Base-by-base conservation (phyloP, 306 rosid genomes). In the Rosa rugosa region DNA sequence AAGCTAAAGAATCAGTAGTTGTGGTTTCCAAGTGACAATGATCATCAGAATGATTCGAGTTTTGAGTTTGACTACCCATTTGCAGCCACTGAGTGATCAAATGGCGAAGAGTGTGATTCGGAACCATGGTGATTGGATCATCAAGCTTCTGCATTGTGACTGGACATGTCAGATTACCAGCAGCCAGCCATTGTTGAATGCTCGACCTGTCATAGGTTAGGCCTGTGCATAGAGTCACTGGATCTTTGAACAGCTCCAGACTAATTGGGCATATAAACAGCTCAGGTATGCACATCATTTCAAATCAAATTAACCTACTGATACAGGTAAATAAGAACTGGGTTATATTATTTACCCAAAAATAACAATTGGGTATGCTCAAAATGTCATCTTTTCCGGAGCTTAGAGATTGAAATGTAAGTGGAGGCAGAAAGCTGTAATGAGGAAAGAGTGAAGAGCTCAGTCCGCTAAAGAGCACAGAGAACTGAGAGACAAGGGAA, bases 131-230 rank as follows among this genome's bases (percentile, higher is more conserved):
- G 79, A 93, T 83, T 12, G 82, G 85, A 76, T 94, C 96, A 12
- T 87, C 92, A 14, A 94, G 98, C 78, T 81, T 88, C 90, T 91
- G 94, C 98, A 91, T 94, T 87, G 98, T 94, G 77, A 94, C 94
- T 47, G 98, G 98, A 64, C 98, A 94, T 7, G 94, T 91, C 85
- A 91, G 90, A 69, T 94, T 91, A 8, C 98, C 98, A 0, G 86
- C 77, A 64, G 92, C 80, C 11, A 94, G 22, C 98, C 98, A 94
- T 80, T 84, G 85, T 77, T 89, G 90, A 47, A 94, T 91, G 90
- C 89, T 90, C 13, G 96, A 86, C 65, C 96, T 87, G 70, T 94
- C 97, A 72, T 94, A 94, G 40, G 98, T 94, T 74, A 90, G 97
- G 77, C 98, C 98, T 45, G 98, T 94, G 73, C 90, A 83, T 4